phyloP scores from a whole-genome alignment of 768 basidiomycete genomes.

The Sporobolomyces pararoseus region DNA sequence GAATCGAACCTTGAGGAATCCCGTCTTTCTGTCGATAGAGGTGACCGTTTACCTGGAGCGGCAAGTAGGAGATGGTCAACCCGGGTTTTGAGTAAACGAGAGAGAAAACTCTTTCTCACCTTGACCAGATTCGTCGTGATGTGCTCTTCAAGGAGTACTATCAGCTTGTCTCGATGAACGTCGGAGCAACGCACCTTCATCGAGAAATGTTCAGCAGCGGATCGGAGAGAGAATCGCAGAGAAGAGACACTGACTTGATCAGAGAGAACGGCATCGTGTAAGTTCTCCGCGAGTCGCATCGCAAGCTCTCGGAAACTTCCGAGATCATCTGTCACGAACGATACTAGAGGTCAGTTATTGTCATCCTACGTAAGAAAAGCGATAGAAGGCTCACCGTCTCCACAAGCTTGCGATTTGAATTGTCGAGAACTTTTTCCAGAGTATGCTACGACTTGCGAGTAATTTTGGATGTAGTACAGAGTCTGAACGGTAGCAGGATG shows the following conservation, averaged over 20 bases:
- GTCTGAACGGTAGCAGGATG: slow-evolving; percentile 54
- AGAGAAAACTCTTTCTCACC: slow-evolving; percentile 51
- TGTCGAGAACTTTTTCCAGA: slow-evolving; percentile 48
- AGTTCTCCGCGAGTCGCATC: slow-evolving; percentile 59
- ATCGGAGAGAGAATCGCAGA: no score
- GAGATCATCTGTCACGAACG: slow-evolving; percentile 53
- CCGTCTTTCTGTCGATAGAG: slow-evolving; percentile 87
- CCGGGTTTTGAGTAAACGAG: background rate
- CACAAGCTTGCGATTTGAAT: slow-evolving; percentile 53
- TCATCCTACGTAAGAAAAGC: background rate
- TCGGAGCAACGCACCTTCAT: slow-evolving; percentile 58
- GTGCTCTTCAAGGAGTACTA: slow-evolving; percentile 78
- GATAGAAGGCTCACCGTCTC: slow-evolving; percentile 57
- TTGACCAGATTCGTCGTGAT: slow-evolving; percentile 90
- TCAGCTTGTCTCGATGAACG: slow-evolving; percentile 59
- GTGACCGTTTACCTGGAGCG: slow-evolving; percentile 69
- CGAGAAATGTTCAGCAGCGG: background rate
- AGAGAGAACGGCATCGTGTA: slow-evolving; percentile 75
- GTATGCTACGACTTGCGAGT: slow-evolving; percentile 62
- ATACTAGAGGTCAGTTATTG: slow-evolving; percentile 53
- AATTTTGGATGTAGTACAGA: slow-evolving; percentile 65
- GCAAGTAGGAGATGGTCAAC: background rate
- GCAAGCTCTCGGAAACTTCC: slow-evolving; percentile 71
- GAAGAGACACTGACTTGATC: slow-evolving; percentile 64
- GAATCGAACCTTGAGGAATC: slow-evolving; percentile 94